phyloP scores from a whole-genome alignment of 257 asterid species.

The Rubia yunnanensis region DNA sequence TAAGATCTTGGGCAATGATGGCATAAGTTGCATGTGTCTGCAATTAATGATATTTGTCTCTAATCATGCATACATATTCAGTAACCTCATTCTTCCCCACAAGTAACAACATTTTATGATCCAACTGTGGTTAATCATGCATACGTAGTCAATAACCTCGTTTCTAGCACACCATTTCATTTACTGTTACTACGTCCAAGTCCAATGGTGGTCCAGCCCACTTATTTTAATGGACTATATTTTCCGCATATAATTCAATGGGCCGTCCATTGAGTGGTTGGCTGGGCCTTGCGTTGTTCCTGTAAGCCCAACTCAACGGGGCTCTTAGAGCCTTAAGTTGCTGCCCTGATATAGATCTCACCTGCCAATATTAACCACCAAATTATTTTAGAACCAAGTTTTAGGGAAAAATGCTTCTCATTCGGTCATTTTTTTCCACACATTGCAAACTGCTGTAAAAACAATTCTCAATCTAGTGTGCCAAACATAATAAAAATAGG shows the following conservation, averaged over 20 bases:
- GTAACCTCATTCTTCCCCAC: neutral
- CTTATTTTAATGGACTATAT: neutral
- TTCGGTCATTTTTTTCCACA: no score
- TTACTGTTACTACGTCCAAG: neutral
- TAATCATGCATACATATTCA: neutral
- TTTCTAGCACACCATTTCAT: neutral
- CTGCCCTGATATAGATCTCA: constrained; percentile 39
- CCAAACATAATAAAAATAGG: no score
- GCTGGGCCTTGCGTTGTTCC: constrained; percentile 53
- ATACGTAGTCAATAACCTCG: neutral
- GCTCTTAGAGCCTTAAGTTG: constrained; percentile 48
- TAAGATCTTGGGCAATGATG: neutral
- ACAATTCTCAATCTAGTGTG: no score
- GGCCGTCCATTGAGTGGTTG: constrained; percentile 58
- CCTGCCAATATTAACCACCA: constrained; percentile 18
- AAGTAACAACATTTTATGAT: no score
- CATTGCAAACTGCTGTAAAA: neutral
- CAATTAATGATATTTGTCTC: neutral
- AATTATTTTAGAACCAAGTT: neutral
- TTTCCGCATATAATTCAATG: constrained; percentile 36
- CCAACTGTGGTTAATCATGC: neutral
- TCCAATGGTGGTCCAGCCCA: constrained; percentile 1
- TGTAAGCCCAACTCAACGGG: constrained; percentile 45
- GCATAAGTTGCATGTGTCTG: neutral
- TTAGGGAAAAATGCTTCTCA: no score